A percentile compares a stretch with the other conserved stretches of the same genome.
Conservation (phyloP, 148 eudicot genomes). For the Rhododendron ovatum region DNA sequence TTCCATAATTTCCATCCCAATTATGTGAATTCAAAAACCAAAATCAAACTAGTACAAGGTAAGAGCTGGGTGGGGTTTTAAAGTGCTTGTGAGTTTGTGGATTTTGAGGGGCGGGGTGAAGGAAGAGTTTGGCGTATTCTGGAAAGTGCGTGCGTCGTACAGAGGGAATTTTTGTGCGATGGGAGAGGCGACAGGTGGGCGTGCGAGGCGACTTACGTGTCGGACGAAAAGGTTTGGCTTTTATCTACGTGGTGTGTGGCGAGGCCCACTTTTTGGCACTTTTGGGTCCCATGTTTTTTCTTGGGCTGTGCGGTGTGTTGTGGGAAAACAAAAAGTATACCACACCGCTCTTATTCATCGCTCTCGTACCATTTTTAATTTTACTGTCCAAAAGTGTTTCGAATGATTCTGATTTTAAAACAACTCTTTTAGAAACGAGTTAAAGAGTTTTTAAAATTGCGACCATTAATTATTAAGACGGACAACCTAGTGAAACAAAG, state of each 20-base stretch:
- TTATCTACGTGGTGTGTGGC: neutral
- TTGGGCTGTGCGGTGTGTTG: neutral
- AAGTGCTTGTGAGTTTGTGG: neutral
- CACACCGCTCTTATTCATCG: too few species aligned
- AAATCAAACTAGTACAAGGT: neutral
- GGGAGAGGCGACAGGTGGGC: neutral
- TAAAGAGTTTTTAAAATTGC: too few species aligned
- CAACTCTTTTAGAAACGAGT: rapidly evolving
- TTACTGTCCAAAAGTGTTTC: too few species aligned
- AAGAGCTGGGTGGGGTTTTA: neutral
- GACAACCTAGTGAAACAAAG: too few species aligned
- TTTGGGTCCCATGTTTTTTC: neutral
- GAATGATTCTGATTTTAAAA: too few species aligned
- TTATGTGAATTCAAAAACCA: neutral
- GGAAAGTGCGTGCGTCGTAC: neutral
- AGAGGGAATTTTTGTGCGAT: neutral
- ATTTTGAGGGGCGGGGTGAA: neutral
- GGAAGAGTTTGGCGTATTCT: neutral
- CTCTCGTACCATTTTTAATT: too few species aligned
- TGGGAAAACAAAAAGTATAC: too few species aligned
- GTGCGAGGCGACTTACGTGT: neutral
- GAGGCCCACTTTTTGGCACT: neutral
- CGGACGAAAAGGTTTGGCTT: neutral
- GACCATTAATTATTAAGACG: too few species aligned
- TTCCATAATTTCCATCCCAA: neutral